These are phyloP conservation scores for Cyberlindnera misumaiensis DNA, from an alignment of 805 yeast species.

Conservation along the genomic window DNA sequence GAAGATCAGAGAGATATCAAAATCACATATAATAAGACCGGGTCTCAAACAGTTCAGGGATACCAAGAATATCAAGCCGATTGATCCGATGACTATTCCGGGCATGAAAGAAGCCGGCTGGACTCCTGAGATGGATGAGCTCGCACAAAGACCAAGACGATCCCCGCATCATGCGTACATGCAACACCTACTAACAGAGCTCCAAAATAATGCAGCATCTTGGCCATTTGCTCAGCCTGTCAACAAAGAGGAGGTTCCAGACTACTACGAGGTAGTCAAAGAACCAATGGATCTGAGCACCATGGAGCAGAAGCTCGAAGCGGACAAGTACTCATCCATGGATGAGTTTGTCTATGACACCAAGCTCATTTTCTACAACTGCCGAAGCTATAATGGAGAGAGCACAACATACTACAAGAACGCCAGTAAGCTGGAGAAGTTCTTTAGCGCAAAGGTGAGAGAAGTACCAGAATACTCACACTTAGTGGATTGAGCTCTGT, in stretches of 20 bases:
- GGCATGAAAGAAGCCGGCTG: constrained; percentile 93
- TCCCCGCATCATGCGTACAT: constrained; percentile 92
- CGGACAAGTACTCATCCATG: constrained; percentile 83
- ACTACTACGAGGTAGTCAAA: constrained; percentile 90
- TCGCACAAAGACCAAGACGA: constrained; percentile 90
- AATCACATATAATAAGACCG: constrained; percentile 72
- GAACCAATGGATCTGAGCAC: constrained; percentile 98
- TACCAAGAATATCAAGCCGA: constrained; percentile 35
- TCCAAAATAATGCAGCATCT: constrained; percentile 92
- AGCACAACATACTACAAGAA: constrained; percentile 92
- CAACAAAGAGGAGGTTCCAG: constrained; percentile 88
- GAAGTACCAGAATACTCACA: constrained; percentile 92
- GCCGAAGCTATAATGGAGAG: constrained; percentile 89
- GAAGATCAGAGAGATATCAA: constrained; percentile 73
- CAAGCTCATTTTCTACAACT: constrained; percentile 78
- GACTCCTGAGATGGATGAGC: constrained; percentile 97
- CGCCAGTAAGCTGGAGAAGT: constrained; percentile 90
- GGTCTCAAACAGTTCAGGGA: constrained; percentile 72
- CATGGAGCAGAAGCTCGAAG: constrained; percentile 89
- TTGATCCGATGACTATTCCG: constrained; percentile 83
- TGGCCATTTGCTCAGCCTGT: constrained; percentile 98
- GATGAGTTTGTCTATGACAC: constrained; percentile 91
- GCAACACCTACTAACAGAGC: constrained; percentile 80
- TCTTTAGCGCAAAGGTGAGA: constrained; percentile 70
- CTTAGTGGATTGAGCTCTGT: constrained; percentile 31